A percentile compares a stretch with the other conserved stretches of the same genome.
Conservation (phyloP, 2,329 filamentous ascomycete genomes). For the Pseudonectria foliicola region DNA sequence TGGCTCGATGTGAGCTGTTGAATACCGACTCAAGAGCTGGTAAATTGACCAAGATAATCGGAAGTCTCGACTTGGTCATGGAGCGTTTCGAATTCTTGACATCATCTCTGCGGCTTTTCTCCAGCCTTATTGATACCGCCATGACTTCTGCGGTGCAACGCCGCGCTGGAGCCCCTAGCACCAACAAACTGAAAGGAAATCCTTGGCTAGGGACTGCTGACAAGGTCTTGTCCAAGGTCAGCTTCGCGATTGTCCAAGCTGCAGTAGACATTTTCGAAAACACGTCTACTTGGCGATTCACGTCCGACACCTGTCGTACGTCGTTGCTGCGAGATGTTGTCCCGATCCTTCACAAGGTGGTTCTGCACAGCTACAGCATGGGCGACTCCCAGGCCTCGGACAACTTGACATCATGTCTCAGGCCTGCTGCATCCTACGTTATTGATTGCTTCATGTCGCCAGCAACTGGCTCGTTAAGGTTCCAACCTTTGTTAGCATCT, state of each 20-base stretch:
- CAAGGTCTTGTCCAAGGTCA: constrained; percentile 64
- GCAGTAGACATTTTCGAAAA: constrained; percentile 81
- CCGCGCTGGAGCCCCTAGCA: constrained; percentile 46
- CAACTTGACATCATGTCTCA: constrained; percentile 53
- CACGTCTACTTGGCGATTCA: constrained; percentile 78
- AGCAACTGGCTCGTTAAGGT: constrained; percentile 61
- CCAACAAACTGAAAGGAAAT: constrained; percentile 40
- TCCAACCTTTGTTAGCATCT: constrained; percentile 68
- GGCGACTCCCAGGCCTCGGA: constrained; percentile 48
- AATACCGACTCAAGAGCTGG: constrained; percentile 70
- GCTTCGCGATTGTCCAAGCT: constrained; percentile 65
- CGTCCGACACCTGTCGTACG: constrained; percentile 58
- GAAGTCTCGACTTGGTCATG: constrained; percentile 71
- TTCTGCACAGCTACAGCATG: constrained; percentile 68
- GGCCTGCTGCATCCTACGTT: constrained; percentile 67
- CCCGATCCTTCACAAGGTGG: constrained; percentile 61
- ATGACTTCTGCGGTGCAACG: constrained; percentile 62
- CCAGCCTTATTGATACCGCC: constrained; percentile 67
- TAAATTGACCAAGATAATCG: constrained; percentile 69
- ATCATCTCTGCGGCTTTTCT: constrained; percentile 67
- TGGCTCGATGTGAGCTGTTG: constrained; percentile 74
- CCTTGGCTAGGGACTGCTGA: constrained; percentile 69
- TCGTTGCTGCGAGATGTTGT: constrained; percentile 63
- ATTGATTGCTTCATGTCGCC: constrained; percentile 68
- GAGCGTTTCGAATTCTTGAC: constrained; percentile 73